Percentiles rank a stretch among this genome's conserved stretches.
Conservation (phyloP, 129 eudicot genomes). For the Escallonia herrerae region DNA sequence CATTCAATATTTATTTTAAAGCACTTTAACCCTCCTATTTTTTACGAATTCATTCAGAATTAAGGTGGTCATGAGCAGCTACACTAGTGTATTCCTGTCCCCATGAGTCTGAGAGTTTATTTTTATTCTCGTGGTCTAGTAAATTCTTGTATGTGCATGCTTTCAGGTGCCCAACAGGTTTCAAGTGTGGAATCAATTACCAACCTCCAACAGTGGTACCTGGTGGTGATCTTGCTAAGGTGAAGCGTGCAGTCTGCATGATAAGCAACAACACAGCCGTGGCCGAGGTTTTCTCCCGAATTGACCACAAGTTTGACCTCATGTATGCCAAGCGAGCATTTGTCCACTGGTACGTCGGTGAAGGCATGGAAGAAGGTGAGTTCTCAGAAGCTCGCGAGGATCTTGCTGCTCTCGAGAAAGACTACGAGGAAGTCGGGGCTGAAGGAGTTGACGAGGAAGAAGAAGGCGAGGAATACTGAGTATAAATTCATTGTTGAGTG, state of each 20-base stretch:
- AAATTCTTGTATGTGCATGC: not conserved
- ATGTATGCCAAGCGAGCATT: constrained; percentile 74
- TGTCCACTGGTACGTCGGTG: constrained; percentile 92
- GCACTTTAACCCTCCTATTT: too few species aligned
- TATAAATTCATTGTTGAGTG: not conserved
- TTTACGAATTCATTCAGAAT: too few species aligned
- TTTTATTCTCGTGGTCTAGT: not conserved
- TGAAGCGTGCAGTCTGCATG: constrained; percentile 82
- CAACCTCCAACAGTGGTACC: constrained; percentile 82
- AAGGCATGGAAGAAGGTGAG: constrained; percentile 94
- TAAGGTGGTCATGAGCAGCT: too few species aligned
- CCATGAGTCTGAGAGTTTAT: too few species aligned
- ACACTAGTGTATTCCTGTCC: too few species aligned
- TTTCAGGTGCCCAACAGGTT: constrained; percentile 80
- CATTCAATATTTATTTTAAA: too few species aligned
- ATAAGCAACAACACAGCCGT: constrained; percentile 86
- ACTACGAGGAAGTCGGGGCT: constrained; percentile 72
- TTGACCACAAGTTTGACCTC: constrained; percentile 70
- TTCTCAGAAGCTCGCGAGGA: constrained; percentile 94
- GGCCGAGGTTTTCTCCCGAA: constrained; percentile 61
- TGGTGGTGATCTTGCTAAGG: constrained; percentile 80
- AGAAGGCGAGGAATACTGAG: constrained; percentile 49
- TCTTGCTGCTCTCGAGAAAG: constrained; percentile 88
- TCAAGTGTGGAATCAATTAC: constrained; percentile 81
- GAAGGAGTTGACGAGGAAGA: constrained; percentile 65